These are phyloP conservation scores for Waltergamsia citrina DNA, from an alignment of 2,329 filamentous ascomycete genomes.

Conservation along the genomic window DNA sequence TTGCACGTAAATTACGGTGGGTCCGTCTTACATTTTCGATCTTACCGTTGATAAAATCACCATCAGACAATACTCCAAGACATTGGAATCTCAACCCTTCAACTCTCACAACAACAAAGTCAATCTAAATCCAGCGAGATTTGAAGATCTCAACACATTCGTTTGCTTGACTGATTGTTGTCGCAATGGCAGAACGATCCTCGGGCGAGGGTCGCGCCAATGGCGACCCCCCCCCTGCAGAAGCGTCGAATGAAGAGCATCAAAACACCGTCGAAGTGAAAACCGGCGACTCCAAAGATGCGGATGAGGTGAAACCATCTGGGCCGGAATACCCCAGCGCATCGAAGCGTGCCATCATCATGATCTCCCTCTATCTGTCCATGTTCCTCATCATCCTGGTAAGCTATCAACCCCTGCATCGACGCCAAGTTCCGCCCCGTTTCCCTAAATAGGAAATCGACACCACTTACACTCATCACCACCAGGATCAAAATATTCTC, in stretches of 20 bases:
- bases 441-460: not conserved
- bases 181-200: too few species aligned
- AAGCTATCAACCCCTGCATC: not conserved
- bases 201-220: too few species aligned
- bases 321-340: too few species aligned
- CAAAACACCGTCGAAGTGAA: not conserved
- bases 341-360: too few species aligned
- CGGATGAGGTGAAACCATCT: not conserved
- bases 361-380: not conserved
- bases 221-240: too few species aligned
- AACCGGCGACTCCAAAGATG: not conserved
- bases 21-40: too few species aligned
- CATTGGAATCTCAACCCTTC: not conserved
- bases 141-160: not conserved
- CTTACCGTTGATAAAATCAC: not conserved
- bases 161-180: not conserved
- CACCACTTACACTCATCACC: not conserved
- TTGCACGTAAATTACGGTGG: too few species aligned
- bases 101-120: not conserved
- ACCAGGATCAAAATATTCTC: slow-evolving; percentile 1
- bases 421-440: not conserved
- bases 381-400: not conserved
- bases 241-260: too few species aligned
- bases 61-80: not conserved
- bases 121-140: not conserved